Evolutionary conservation across 2,329 filamentous ascomycete species (phyloP), one percentile per base, ranked within the genome.

Genomic region (Beauveria brongniartii): DNA sequence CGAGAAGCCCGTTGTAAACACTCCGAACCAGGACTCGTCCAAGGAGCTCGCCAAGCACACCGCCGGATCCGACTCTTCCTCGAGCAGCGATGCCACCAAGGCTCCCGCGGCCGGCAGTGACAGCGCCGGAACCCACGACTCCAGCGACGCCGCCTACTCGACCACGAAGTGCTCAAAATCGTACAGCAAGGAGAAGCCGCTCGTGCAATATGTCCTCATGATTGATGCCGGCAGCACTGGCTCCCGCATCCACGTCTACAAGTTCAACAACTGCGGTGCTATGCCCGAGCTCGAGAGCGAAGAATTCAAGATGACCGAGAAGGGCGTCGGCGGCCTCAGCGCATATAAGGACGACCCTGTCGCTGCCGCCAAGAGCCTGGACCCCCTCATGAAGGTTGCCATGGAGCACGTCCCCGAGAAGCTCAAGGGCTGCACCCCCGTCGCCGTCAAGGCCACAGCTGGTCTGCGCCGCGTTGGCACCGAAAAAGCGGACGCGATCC

Each of bases 131-230:
- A 79, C 83, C 40, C 74, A 80, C 56, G 85, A 90, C 68, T 78
- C 53, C 40, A 51, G 37, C 46, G 55, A 62, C 43, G n/a, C 82
- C 28, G 84, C 86, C 9, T 82, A 86, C 69, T 83, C 83, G 66
- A 87, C 89, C 65, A 80, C 83, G 48, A 89, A 85, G 77, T 99
- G 94, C 82, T 86, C 86, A 63, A 90, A 87, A 72, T 91, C 94
- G 47, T 87, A 83, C 77, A 91, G 91, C 68, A 86, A 89, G 70
- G 88, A 91, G 66, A 97, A 97, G 78, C 93, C 94, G 55, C 85
- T 99, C 66, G 88, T 97, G 64, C 94, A 99, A 73, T 99, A 97
- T 78, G 95, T 94, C 64, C 84, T 97, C 70, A 99, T 99, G 94
- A 91, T 99, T 70, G 94, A 99, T 75, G 94, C 94, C 53, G 94